Evolutionary conservation across 2,329 filamentous ascomycete genomes (phyloP).

Genomic region (Arthrobotrys conoides): DNA sequence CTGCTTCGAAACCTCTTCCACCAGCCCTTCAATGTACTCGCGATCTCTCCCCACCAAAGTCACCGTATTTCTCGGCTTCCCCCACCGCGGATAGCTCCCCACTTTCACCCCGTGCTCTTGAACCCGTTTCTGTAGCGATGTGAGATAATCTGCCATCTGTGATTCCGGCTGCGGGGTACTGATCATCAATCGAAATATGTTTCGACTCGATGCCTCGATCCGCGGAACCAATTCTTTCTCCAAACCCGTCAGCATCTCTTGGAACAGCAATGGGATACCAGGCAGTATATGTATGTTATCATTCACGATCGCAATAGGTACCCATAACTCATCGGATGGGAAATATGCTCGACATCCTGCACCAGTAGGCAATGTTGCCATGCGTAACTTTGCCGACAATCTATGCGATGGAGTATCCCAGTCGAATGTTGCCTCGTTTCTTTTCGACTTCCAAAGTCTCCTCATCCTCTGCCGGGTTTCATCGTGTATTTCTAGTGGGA

Average conservation of each 20-base stretch:
- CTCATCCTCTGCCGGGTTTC: slow-evolving; percentile 87
- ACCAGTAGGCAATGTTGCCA: slow-evolving; percentile 89
- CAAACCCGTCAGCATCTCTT: slow-evolving; percentile 81
- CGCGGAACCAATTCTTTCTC: slow-evolving; percentile 76
- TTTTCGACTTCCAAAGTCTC: slow-evolving; percentile 79
- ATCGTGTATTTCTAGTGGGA: slow-evolving; percentile 82
- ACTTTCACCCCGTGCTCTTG: slow-evolving; percentile 87
- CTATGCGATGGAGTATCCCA: slow-evolving; percentile 87
- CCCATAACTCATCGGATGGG: slow-evolving; percentile 85
- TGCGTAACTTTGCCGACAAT: slow-evolving; percentile 85
- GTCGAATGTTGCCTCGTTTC: slow-evolving; percentile 79
- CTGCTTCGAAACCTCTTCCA: slow-evolving; percentile 77
- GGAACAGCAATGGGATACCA: slow-evolving; percentile 87
- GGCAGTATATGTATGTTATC: slow-evolving; percentile 94
- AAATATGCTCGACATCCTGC: slow-evolving; percentile 81
- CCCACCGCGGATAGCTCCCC: slow-evolving; percentile 94
- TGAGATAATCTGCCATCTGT: slow-evolving; percentile 84
- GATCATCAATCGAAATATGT: slow-evolving; percentile 83
- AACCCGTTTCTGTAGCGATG: slow-evolving; percentile 80
- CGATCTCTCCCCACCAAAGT: slow-evolving; percentile 85
- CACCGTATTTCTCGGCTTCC: slow-evolving; percentile 87
- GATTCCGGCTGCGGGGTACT: slow-evolving; percentile 91
- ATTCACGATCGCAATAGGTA: slow-evolving; percentile 89
- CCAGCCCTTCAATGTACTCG: slow-evolving; percentile 82
- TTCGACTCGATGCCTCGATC: slow-evolving; percentile 80